Base-by-base conservation (phyloP, 306 rosid genomes). In the Cicer cuneatum region DNA sequence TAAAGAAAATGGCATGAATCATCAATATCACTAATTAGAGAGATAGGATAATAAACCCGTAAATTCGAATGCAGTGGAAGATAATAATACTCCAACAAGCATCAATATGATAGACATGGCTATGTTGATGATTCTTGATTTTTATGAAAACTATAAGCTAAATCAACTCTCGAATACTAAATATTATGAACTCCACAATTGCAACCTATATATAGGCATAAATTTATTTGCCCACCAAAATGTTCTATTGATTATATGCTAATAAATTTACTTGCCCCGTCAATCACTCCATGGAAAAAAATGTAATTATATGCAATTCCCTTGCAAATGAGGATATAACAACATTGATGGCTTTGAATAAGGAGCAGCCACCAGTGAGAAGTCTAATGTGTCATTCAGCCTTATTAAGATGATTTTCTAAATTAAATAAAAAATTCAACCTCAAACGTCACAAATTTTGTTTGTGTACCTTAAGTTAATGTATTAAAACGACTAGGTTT, bases 241-340 rank as follows among this genome's bases (percentile, higher is more conserved):
- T 29, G 35, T 29, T 29, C 5, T 29, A 4, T 29, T 29, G 35
- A 3, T 21, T 59, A 39, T 15, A 47, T 49, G n/a, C 1, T 33
- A 52, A 71, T 21, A 59, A 78, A 67, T 63, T 71, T 40, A 24
- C 33, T 4, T 12, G 1, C 38, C 18, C 79, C 82, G 82, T 72
- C 66, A 77, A 82, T 77, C 76, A 72, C 85, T 82, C 76, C 68
- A 47, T 15, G 5, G 8, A 62, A 51, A 51, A 12, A 5, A 6
- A n/a, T 8, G 2, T 46, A 47, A 58, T 58, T 69, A 7, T 15
- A 33, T 45, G 2, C 38, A 59, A 58, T 47, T 69, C 7, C n/a
- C 40, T n/a, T 11, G 13, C 45, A 24, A 43, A 19, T 2, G 13
- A 2, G 6, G 10, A 15, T 29, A 49, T 69, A 18, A 52, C 29